phyloP scores from a whole-genome alignment of 2,329 filamentous ascomycete species.

The Penicillium sp. region DNA sequence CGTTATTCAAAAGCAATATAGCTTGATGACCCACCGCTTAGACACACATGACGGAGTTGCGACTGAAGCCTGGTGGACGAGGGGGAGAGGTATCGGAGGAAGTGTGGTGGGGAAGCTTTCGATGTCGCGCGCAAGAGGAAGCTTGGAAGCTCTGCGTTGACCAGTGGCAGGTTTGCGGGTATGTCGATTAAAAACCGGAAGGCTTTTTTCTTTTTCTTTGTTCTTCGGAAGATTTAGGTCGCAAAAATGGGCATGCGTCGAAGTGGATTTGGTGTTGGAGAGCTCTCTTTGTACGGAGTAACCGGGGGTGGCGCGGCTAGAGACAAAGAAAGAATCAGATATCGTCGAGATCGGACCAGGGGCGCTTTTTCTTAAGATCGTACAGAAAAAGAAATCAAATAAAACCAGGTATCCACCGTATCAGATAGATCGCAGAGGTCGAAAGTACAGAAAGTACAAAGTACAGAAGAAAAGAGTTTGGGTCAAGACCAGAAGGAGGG shows the following conservation, averaged over 20 bases:
- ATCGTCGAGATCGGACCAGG: slow-evolving; percentile 14
- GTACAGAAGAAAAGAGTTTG: not conserved
- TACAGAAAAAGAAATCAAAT: not conserved
- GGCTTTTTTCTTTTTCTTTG: not conserved
- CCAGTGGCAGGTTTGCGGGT: not conserved
- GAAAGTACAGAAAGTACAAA: slow-evolving; percentile 3
- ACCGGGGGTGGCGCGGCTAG: slow-evolving; percentile 17
- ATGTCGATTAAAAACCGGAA: not conserved
- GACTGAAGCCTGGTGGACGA: not conserved
- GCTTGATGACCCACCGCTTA: slow-evolving; percentile 6
- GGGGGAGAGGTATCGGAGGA: not conserved
- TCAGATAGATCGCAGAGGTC: slow-evolving; percentile 21
- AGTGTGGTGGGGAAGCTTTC: slow-evolving; percentile 1
- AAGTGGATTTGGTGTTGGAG: slow-evolving; percentile 5
- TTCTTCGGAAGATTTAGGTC: not conserved
- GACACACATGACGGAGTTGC: slow-evolving; percentile 10
- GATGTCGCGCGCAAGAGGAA: not conserved
- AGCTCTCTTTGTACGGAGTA: slow-evolving; percentile 6
- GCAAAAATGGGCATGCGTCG: slow-evolving; percentile 17
- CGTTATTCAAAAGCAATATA: slow-evolving; percentile 9
- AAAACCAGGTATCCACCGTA: slow-evolving; percentile 10
- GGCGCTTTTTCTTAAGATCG: slow-evolving; percentile 2
- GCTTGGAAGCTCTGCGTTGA: not conserved
- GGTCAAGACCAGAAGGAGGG: not conserved
- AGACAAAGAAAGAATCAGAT: slow-evolving; percentile 22